Base-by-base conservation (phyloP, 345 rosid species). In the Salix viminalis region DNA sequence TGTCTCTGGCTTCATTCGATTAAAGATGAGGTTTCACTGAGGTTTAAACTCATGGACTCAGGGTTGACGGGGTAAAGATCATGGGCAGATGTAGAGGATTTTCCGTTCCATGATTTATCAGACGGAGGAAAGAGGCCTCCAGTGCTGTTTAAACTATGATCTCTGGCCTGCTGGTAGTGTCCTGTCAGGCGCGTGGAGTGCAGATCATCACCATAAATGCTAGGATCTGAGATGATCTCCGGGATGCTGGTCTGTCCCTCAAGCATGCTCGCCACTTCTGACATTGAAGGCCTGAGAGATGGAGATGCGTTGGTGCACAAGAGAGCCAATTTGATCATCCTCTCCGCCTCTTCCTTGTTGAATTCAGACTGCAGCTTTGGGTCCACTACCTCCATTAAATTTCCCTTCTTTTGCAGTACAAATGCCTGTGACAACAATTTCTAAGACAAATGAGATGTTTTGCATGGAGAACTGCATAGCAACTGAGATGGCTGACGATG, bases 271-370 rank as follows among this genome's bases (percentile, higher is more conserved):
- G 82, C 74, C 1, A 67, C 88, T 28, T 76, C 85, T 6, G 86
- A 75, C 90, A 87, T 84, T 1, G 73, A 67, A 52, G 87, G 90
- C 77, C 90, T 72, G 39, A 77, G 26, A 0, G 83, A 37, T 4
- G 86, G 83, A n/a, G 88, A 82, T 11, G 79, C 44, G 58, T 76
- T 79, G 37, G 87, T 76, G 85, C 90, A 87, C 26, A 82, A 16
- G 1, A 87, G 79, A 26, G 88, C 87, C 65, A 79, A 76, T 67
- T 73, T 78, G 28, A 85, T 80, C 87, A 87, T 79, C 54, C 79
- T 79, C 23, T 66, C 77, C 0, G 81, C 81, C 76, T 87, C 90
- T 50, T 28, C 79, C 15, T 61, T 73, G 69, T 84, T 70, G 75
- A 77, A 79, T 3, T 80, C 72, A 30, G 77, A 67, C 41, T 34